Percentiles rank a stretch among this genome's conserved stretches.
phyloP scores from a whole-genome alignment of 164 flowering plant species.

The Paratinospora sagittata region DNA sequence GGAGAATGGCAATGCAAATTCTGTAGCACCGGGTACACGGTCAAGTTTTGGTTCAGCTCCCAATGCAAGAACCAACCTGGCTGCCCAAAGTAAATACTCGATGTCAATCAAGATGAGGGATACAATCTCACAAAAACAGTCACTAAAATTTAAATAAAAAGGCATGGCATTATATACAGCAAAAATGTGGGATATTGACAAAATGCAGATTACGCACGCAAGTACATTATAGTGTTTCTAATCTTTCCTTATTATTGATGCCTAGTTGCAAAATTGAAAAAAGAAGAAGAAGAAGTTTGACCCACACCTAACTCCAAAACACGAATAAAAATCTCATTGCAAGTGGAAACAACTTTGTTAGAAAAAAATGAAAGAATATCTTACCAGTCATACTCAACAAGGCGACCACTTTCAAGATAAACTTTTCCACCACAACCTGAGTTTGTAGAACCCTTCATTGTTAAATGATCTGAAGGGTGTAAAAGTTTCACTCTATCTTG shows the following conservation, averaged over 20 bases:
- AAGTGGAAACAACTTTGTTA: neutral
- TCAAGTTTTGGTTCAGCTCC: slow-evolving; percentile 95
- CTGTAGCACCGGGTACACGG: slow-evolving; percentile 79
- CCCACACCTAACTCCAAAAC: neutral
- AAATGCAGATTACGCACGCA: neutral
- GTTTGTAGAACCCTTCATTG: slow-evolving; percentile 29
- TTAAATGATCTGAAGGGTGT: slow-evolving; percentile 54
- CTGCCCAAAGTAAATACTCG: slow-evolving; percentile 50
- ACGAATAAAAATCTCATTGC: neutral
- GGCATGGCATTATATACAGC: neutral
- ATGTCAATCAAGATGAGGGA: slow-evolving; percentile 19
- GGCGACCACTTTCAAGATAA: slow-evolving; percentile 78
- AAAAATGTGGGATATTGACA: neutral
- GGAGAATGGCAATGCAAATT: slow-evolving; percentile 83
- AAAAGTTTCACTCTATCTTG: slow-evolving; percentile 70
- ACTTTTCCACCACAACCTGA: slow-evolving; percentile 62
- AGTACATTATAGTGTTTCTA: neutral
- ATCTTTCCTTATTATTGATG: neutral
- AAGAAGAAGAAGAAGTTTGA: no score
- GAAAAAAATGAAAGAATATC: slow-evolving; percentile 7
- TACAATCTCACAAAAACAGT: neutral
- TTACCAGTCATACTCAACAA: slow-evolving; percentile 97
- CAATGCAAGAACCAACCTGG: slow-evolving; percentile 98
- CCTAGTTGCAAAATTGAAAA: no score
- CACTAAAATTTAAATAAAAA: no score